These are phyloP conservation scores for Colletotrichum kahawae DNA, from an alignment of 2,329 filamentous ascomycete genomes.

Conservation along the genomic window DNA sequence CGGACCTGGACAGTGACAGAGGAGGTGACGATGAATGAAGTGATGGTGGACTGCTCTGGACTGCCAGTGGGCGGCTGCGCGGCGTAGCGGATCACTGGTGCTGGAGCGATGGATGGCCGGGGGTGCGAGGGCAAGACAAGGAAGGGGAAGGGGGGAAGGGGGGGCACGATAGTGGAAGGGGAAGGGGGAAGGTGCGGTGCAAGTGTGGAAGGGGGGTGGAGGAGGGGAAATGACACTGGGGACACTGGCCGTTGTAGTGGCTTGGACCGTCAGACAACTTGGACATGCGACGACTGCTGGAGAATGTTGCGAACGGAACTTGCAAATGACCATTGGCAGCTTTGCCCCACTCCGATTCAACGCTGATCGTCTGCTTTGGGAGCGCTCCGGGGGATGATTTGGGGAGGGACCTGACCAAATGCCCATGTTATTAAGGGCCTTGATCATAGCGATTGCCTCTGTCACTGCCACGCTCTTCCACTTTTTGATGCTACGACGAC, in stretches of 20 bases:
- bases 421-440: not conserved
- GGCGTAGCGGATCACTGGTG: not conserved
- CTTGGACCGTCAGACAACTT: not conserved
- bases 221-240: constrained; percentile 21
- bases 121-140: not conserved
- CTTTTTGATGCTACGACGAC: not conserved
- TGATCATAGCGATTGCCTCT: not conserved
- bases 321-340: not conserved
- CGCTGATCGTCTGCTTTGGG: constrained; percentile 13
- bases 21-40: not conserved
- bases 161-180: not conserved
- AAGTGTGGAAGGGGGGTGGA: constrained; percentile 1
- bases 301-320: not conserved
- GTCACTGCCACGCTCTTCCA: not conserved
- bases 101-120: not conserved
- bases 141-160: not conserved
- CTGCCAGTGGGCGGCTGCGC: not conserved
- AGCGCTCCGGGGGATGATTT: not conserved
- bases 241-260: constrained; percentile 9
- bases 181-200: not conserved
- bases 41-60: not conserved
- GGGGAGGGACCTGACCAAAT: not conserved
- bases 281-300: not conserved
- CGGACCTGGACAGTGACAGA: not conserved
- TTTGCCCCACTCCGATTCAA: not conserved